Evolutionary conservation across 192 early-diverging fungal genomes (phyloP).

Genomic region (Backusella luteola): DNA sequence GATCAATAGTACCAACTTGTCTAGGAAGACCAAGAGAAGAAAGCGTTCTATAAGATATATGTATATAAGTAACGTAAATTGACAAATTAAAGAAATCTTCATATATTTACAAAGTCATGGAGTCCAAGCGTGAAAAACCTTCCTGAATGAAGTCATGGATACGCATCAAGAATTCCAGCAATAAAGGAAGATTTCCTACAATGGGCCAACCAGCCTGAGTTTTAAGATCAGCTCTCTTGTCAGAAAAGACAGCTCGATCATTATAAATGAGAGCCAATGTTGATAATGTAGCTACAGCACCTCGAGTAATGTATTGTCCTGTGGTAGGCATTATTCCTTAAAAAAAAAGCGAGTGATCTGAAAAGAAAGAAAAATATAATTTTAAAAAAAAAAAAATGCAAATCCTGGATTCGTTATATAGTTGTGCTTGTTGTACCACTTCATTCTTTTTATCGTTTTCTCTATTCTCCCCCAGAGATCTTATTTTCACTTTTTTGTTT

Average conservation of each 20-base stretch:
- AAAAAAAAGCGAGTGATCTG: background rate
- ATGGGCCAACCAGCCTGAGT: conserved; percentile 7
- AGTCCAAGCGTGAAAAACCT: background rate
- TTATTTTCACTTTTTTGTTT: background rate
- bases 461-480: background rate
- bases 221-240: conserved; percentile 10
- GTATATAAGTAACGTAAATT: background rate
- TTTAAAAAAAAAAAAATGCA: background rate
- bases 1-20: conserved; percentile 21
- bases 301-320: background rate
- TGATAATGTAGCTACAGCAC: background rate
- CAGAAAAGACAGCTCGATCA: conserved; percentile 18
- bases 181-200: conserved; percentile 2
- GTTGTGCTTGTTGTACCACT: background rate
- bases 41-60: background rate
- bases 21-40: conserved; percentile 5
- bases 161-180: background rate
- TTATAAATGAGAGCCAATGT: conserved; percentile 8
- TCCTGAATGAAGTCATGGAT: background rate
- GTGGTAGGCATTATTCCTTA: conserved; percentile 2
- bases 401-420: background rate
- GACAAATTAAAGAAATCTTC: background rate
- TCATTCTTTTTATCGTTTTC: background rate
- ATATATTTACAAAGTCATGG: background rate
- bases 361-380: background rate